Evolutionary conservation across 1,139 yeast genomes (phyloP).

Genomic region (Scheffersomyces segobiensis): DNA sequence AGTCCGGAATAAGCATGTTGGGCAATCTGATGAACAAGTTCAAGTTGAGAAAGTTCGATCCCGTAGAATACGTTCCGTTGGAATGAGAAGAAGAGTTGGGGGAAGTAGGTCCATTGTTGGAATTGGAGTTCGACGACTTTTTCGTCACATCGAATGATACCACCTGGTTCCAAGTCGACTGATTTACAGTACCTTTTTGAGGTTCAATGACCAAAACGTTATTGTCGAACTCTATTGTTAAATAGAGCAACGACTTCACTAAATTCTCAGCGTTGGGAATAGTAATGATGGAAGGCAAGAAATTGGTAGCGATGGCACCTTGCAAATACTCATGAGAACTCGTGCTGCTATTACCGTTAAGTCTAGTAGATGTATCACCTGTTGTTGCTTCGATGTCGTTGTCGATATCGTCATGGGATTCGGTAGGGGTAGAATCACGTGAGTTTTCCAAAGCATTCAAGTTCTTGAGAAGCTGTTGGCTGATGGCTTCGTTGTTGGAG

Average conservation of each 20-base stretch:
- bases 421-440: neutral
- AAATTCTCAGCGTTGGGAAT: slow-evolving; percentile 52
- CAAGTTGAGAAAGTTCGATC: slow-evolving; percentile 55
- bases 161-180: slow-evolving; percentile 74
- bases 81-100: neutral
- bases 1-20: slow-evolving; percentile 55
- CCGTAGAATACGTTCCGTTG: slow-evolving; percentile 15
- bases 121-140: slow-evolving; percentile 13
- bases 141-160: slow-evolving; percentile 91
- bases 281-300: slow-evolving; percentile 67
- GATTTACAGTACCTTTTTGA: slow-evolving; percentile 60
- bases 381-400: slow-evolving; percentile 9
- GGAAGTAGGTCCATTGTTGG: neutral
- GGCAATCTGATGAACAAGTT: slow-evolving; percentile 81
- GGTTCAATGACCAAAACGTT: slow-evolving; percentile 85
- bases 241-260: slow-evolving; percentile 61
- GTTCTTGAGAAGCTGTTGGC: slow-evolving; percentile 35
- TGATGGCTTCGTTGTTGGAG: slow-evolving; percentile 41
- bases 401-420: slow-evolving; percentile 3
- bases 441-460: slow-evolving; percentile 22
- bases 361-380: slow-evolving; percentile 9
- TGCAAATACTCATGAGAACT: slow-evolving; percentile 21
- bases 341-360: slow-evolving; percentile 1
- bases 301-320: slow-evolving; percentile 40
- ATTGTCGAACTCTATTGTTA: slow-evolving; percentile 76